Conservation (phyloP, 192 early-diverging fungal species). For the Coemansia sp. region DNA sequence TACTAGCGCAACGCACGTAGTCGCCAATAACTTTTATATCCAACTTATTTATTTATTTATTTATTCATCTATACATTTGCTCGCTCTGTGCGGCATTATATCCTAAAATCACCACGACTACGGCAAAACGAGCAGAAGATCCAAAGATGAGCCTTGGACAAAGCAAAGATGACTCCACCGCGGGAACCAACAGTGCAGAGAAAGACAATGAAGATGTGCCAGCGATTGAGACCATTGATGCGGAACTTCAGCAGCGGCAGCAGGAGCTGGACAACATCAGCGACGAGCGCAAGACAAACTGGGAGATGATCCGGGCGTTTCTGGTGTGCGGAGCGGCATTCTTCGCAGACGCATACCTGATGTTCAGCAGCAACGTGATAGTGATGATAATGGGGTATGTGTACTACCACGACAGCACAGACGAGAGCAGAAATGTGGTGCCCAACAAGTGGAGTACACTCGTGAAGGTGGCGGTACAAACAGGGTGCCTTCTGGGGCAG, state of each 20-base stretch:
- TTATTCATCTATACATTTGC: no score
- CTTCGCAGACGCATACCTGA: constrained; percentile 92
- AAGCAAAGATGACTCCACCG: not conserved
- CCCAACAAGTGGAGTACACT: constrained; percentile 74
- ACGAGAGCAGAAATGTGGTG: constrained; percentile 51
- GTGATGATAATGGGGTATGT: constrained; percentile 81
- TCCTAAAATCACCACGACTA: constrained; percentile 7
- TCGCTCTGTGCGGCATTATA: not conserved
- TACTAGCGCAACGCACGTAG: no score
- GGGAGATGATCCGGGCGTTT: constrained; percentile 75
- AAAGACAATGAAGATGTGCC: not conserved
- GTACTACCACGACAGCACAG: constrained; percentile 56
- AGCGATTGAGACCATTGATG: constrained; percentile 34
- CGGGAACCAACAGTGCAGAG: not conserved
- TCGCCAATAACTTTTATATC: no score
- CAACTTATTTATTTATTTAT: no score
- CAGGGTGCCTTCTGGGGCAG: constrained; percentile 93
- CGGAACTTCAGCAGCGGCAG: constrained; percentile 42
- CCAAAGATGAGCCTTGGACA: constrained; percentile 6
- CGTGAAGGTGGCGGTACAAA: constrained; percentile 84
- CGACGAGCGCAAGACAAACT: constrained; percentile 59
- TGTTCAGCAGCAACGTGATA: constrained; percentile 88
- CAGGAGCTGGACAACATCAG: constrained; percentile 56
- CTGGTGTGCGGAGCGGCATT: constrained; percentile 79
- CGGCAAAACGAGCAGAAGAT: constrained; percentile 19